Percentiles rank a stretch among this genome's conserved stretches.
Evolutionary conservation across 1,284 basidiomycete genomes (phyloP).

Genomic region (Cystobasidium pallidum): DNA sequence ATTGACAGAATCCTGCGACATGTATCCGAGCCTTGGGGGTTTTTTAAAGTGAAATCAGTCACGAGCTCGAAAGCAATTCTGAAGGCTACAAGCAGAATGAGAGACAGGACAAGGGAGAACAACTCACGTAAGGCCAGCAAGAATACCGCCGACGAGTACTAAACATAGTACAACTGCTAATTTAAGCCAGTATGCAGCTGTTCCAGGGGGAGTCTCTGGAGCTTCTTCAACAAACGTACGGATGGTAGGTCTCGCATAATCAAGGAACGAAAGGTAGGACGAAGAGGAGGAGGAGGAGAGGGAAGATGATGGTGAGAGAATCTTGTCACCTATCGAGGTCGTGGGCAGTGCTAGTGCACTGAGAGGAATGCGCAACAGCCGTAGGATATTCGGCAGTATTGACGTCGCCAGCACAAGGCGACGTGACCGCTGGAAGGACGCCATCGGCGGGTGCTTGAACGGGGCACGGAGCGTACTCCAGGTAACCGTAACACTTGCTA

Average conservation of each 20-base stretch:
- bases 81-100: neutral
- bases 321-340: too few species aligned
- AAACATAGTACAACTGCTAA: slow-evolving; percentile 64
- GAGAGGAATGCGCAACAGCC: slow-evolving; percentile 29
- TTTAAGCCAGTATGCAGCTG: slow-evolving; percentile 66
- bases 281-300: slow-evolving; percentile 9
- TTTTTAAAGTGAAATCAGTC: too few species aligned
- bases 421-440: slow-evolving; percentile 2
- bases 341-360: slow-evolving; percentile 25
- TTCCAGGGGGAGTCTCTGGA: slow-evolving; percentile 45
- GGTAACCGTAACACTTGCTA: too few species aligned
- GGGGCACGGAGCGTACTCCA: too few species aligned
- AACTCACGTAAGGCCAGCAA: slow-evolving; percentile 58
- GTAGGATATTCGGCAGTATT: slow-evolving; percentile 30
- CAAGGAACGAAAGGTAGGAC: slow-evolving; percentile 10
- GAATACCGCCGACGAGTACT: slow-evolving; percentile 43
- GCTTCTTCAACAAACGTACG: slow-evolving; percentile 17
- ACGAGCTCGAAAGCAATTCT: too few species aligned
- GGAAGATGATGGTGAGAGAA: neutral
- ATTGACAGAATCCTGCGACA: slow-evolving; percentile 89
- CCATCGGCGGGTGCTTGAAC: too few species aligned
- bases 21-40: slow-evolving; percentile 66
- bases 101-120: neutral
- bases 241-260: slow-evolving; percentile 12
- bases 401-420: slow-evolving; percentile 24